Percentiles rank a stretch among this genome's conserved stretches.
phyloP scores from a whole-genome alignment of 495 filamentous ascomycete genomes.

The Talaromyces proteolyticus region DNA sequence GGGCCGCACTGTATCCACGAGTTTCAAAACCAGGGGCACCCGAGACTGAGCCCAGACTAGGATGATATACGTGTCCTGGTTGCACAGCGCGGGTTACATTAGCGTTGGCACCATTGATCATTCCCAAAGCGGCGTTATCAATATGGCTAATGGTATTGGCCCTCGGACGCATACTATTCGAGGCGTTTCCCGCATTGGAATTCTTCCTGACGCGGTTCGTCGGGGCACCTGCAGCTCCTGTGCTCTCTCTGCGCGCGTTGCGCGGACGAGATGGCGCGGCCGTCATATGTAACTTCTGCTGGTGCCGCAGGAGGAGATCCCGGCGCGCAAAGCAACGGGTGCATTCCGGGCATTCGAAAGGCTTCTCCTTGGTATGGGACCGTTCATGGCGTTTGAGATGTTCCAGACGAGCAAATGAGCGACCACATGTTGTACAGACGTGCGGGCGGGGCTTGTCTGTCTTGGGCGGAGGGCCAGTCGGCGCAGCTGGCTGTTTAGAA shows the following conservation, averaged over 20 bases:
- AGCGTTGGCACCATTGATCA: conserved; percentile 58
- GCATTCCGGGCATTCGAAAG: conserved; percentile 97
- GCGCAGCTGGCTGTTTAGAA: conserved; percentile 35
- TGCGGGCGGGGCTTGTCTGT: conserved; percentile 97
- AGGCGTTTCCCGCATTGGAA: conserved; percentile 63
- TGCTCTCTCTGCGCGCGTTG: conserved; percentile 76
- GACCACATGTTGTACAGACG: conserved; percentile 85
- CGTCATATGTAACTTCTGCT: conserved; percentile 99
- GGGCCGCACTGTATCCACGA: conserved; percentile 63
- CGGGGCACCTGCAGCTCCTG: conserved; percentile 61
- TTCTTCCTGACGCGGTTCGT: conserved; percentile 84
- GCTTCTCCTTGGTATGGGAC: conserved; percentile 98
- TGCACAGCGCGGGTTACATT: conserved; percentile 41
- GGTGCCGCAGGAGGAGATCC: conserved; percentile 88
- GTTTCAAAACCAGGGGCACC: conserved; percentile 58
- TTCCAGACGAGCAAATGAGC: conserved; percentile 92
- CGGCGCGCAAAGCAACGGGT: conserved; percentile 90
- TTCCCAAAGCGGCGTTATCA: conserved; percentile 67
- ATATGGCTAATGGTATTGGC: conserved; percentile 98
- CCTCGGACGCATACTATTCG: conserved; percentile 71
- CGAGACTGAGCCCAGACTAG: conserved; percentile 60
- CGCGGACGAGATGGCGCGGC: conserved; percentile 82
- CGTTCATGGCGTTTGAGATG: conserved; percentile 98
- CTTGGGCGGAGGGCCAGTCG: conserved; percentile 65
- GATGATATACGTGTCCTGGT: conserved; percentile 52